Percentiles rank a stretch among this genome's conserved stretches.
These are phyloP conservation scores for Lycium barbarum DNA, from an alignment of 257 asterid genomes.

Conservation along the genomic window DNA sequence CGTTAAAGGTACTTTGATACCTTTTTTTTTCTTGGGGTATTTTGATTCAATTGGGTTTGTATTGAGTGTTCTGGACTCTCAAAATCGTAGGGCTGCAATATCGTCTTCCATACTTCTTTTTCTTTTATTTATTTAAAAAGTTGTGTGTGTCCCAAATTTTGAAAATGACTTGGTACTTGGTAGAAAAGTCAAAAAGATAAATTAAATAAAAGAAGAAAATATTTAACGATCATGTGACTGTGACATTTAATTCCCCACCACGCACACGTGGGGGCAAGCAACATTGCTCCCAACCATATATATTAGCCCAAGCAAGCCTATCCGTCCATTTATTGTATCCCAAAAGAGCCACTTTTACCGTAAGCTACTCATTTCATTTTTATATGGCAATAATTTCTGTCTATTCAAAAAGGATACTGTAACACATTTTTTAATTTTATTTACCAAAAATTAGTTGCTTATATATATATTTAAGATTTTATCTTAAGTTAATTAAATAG, in stretches of 20 bases:
- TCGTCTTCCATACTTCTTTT: constrained; percentile 2
- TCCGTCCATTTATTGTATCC: constrained; percentile 40
- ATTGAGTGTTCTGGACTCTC: no score
- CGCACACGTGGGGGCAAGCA: constrained; percentile 32
- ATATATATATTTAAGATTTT: no score
- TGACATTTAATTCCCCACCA: constrained; percentile 52
- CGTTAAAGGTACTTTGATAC: no score
- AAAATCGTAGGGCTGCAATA: constrained; percentile 36
- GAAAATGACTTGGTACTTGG: constrained; percentile 39
- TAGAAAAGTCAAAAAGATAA: constrained; percentile 40
- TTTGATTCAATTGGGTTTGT: no score
- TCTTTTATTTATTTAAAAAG: background rate
- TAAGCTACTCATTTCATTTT: background rate
- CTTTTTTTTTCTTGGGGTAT: no score
- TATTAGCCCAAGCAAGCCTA: constrained; percentile 35
- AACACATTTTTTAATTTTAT: no score
- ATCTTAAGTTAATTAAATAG: no score
- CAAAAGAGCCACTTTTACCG: background rate
- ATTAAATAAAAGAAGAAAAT: background rate
- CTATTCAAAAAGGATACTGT: no score
- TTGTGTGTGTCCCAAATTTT: constrained; percentile 39
- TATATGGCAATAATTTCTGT: background rate
- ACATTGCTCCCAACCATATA: constrained; percentile 49
- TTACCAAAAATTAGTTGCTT: no score
- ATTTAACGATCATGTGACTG: constrained; percentile 44